A percentile compares a stretch with the other conserved stretches of the same genome.
These are phyloP conservation scores for Saccharomyces uvarum DNA, from an alignment of 1,139 yeast species.

Conservation along the genomic window DNA sequence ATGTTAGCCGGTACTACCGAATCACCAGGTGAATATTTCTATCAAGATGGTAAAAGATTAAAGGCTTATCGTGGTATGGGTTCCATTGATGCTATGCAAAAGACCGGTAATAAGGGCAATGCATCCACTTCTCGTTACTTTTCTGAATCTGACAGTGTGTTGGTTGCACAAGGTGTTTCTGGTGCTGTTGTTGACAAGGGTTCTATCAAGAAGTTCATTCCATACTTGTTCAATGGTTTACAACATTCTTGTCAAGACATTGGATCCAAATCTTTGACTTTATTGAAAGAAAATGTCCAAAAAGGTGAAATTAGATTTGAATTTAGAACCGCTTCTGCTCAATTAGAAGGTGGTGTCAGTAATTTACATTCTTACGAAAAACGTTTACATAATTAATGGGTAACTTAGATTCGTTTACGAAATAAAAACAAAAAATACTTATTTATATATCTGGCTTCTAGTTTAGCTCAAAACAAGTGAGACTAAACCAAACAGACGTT, in stretches of 20 bases:
- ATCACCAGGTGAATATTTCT: constrained; percentile 97
- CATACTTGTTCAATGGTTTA: constrained; percentile 88
- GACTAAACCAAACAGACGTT: background rate
- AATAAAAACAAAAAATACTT: background rate
- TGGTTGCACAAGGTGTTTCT: constrained; percentile 98
- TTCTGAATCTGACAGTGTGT: constrained; percentile 88
- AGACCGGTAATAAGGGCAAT: constrained; percentile 78
- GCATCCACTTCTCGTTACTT: constrained; percentile 98
- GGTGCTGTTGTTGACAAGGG: constrained; percentile 98
- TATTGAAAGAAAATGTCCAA: constrained; percentile 58
- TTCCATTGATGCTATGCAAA: constrained; percentile 97
- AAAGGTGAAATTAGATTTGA: constrained; percentile 81
- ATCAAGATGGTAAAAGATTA: constrained; percentile 95
- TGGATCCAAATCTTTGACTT: constrained; percentile 66
- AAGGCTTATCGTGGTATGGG: constrained; percentile 99
- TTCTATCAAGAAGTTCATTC: constrained; percentile 84
- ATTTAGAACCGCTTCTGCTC: constrained; percentile 97
- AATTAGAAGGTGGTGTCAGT: constrained; percentile 97
- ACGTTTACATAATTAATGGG: constrained; percentile 74
- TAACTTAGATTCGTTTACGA: background rate
- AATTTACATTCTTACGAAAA: constrained; percentile 95
- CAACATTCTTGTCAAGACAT: constrained; percentile 99
- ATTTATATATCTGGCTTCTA: background rate
- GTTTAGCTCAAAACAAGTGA: background rate
- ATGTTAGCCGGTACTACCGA: constrained; percentile 97